Base-by-base conservation (phyloP, 1,284 basidiomycete genomes). In the Peniophora sp. region DNA sequence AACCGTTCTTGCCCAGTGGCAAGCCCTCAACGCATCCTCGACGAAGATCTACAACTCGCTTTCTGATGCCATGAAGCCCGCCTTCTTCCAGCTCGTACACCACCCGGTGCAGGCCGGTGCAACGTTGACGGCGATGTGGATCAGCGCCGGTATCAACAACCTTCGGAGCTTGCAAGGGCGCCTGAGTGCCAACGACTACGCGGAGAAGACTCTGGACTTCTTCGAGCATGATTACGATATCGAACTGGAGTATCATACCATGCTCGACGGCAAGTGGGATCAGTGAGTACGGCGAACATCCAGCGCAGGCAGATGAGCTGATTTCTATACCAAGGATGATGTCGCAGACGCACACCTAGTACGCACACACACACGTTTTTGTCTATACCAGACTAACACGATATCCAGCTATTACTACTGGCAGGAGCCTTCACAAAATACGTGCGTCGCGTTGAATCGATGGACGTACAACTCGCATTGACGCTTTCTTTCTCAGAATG, bases 41-140 rank as follows among this genome's bases (percentile, higher is more conserved):
- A 75, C 75, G 0, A 63, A 66, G 1, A 69, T 86, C n/a, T 81
- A 82, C 66, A 71, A 80, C 54, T 64, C 63, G 19, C 65, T 87
- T 0, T 63, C 77, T 0, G 56, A 64, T 2, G 65, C 56, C 2
- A 70, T 66, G 53, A 68, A 82, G 57, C 69, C 81, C 0, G 74
- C 85, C 0, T 88, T 80, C 70, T 86, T 81, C 72, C 73, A 88
- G 62, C 70, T 83, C 19, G 73, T 88, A 0, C 79, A 81, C 19
- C 81, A 84, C 55, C 78, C 81, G 1, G 73, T 85, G 9, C 65
- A 75, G 48, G 82, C 82, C 1, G 78, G 77, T 53, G 67, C 69
- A 22, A 85, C 79, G 50, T 62, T 85, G 9, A 74, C 72, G 9
- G 71, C 71, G 47, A 73, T 86, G 69, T 73, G 79, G 60, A 71